Evolutionary conservation across 2,329 filamentous ascomycete species (phyloP).

Genomic region (Claviceps digitariae): DNA sequence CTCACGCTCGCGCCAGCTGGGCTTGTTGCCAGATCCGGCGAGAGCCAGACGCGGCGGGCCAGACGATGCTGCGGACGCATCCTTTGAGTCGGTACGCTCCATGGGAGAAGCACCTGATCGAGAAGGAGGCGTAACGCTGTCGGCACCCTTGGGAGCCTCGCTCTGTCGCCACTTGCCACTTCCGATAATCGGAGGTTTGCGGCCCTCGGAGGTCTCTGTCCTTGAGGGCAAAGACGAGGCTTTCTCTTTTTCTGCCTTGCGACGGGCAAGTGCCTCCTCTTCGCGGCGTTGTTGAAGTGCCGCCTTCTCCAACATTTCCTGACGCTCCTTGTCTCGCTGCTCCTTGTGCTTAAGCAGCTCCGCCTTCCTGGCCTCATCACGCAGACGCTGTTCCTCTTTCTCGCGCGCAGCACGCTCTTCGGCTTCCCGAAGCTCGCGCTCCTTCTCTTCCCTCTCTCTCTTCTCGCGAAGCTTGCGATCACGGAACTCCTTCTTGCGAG

Average conservation of each 20-base stretch:
- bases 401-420: conserved; percentile 71
- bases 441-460: conserved; percentile 71
- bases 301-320: conserved; percentile 53
- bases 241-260: conserved; percentile 50
- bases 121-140: conserved; percentile 17
- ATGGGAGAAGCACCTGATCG: conserved; percentile 17
- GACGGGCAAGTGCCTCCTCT: conserved; percentile 72
- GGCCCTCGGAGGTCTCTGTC: conserved; percentile 16
- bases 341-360: conserved; percentile 55
- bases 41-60: conserved; percentile 50
- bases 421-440: conserved; percentile 65
- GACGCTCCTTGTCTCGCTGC: conserved; percentile 49
- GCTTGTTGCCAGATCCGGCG: conserved; percentile 43
- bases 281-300: conserved; percentile 68
- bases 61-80: conserved; percentile 23
- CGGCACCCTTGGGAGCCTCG: conserved; percentile 18
- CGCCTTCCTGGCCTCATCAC: conserved; percentile 67
- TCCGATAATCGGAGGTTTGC: conserved; percentile 21
- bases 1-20: conserved; percentile 63
- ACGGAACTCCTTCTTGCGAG: conserved; percentile 76
- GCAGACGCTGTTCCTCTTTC: conserved; percentile 69
- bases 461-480: conserved; percentile 74
- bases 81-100: conserved; percentile 35
- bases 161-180: conserved; percentile 30
- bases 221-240: conserved; percentile 8